phyloP scores from a whole-genome alignment of 768 basidiomycete genomes.

The Podaxis rugospora region DNA sequence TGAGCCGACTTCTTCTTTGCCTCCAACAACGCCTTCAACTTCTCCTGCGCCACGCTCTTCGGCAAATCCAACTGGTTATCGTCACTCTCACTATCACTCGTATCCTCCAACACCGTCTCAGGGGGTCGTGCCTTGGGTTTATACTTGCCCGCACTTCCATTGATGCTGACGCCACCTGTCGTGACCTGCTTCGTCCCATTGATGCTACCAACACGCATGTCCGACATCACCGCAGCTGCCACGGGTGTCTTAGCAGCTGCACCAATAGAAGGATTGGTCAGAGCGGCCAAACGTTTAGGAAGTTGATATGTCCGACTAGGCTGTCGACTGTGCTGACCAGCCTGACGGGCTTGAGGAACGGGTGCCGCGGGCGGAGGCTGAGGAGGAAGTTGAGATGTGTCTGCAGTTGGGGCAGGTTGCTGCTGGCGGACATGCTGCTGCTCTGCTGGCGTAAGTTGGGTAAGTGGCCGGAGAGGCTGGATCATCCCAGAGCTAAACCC shows the following conservation, averaged over 20 bases:
- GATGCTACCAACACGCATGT: constrained; percentile 8
- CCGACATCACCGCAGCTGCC: constrained; percentile 9
- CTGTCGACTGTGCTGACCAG: constrained; percentile 4
- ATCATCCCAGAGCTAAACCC: constrained; percentile 49
- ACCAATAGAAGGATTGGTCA: not conserved
- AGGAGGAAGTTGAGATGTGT: not conserved
- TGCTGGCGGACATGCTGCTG: constrained; percentile 4
- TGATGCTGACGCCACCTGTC: not conserved
- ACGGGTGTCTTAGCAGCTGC: constrained; percentile 6
- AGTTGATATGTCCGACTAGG: constrained; percentile 5
- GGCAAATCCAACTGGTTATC: constrained; percentile 47
- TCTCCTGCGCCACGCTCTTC: constrained; percentile 66
- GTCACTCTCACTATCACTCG: constrained; percentile 43
- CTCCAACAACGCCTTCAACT: constrained; percentile 49
- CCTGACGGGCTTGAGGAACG: not conserved
- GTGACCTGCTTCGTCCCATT: constrained; percentile 4
- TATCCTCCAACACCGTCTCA: constrained; percentile 62
- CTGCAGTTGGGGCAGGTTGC: not conserved
- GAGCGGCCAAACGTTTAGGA: constrained; percentile 2
- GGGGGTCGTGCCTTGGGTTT: constrained; percentile 63
- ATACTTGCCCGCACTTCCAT: constrained; percentile 27
- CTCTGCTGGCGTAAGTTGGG: not conserved
- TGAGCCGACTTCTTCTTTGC: constrained; percentile 31
- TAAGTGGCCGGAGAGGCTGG: constrained; percentile 15
- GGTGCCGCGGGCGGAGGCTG: not conserved